Evolutionary conservation across 208 protist genomes (phyloP), one percentile per base, ranked within the genome.

Genomic region (Hexamita inflata): DNA sequence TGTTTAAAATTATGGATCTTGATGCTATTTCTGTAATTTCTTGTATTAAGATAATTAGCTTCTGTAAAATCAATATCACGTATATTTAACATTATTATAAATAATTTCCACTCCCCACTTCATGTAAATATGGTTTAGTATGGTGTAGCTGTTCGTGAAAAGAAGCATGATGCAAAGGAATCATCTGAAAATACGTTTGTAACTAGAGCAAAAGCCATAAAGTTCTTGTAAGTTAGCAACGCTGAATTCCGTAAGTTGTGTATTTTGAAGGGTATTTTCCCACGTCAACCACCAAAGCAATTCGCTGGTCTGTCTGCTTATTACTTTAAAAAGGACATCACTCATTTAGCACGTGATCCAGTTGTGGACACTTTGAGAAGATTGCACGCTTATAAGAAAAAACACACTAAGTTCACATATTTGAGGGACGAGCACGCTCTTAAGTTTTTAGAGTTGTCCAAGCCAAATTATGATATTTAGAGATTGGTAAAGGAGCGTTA

Each of bases 231-330:
- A 29, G 19, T 67, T 9, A 75, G 26, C 39, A 4, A 73, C 1
- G 28, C 9, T 0, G 68, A 80, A n/a, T 80, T 80, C 40, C 53
- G 73, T 41, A 88, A 91, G 7, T 82, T 98, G 35, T 97, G 93
- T 85, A 98, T 98, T 61, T 86, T 98, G 42, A 98, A 98, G 80
- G 95, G 95, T 58, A 91, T 98, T 75, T 97, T 94, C 84, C 95
- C 95, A 7, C 90, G 94, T 35, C 90, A 93, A 35, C 93, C 95
- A 40, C 82, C 80, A 66, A 93, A 92, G 77, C 91, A 88, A 82
- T 88, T 92, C 77, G 92, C 93, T 45, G 82, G 84, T 11, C 88
- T 93, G 42, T 96, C 94, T 82, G 92, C 94, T 53, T 98, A 98
- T 86, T 98, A 97, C 83, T 85, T 93, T 59, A 89, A 86, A 28